A percentile compares a stretch with the other conserved stretches of the same genome.
Conservation (phyloP, 805 yeast species). For the Blastobotrys attinorum region DNA sequence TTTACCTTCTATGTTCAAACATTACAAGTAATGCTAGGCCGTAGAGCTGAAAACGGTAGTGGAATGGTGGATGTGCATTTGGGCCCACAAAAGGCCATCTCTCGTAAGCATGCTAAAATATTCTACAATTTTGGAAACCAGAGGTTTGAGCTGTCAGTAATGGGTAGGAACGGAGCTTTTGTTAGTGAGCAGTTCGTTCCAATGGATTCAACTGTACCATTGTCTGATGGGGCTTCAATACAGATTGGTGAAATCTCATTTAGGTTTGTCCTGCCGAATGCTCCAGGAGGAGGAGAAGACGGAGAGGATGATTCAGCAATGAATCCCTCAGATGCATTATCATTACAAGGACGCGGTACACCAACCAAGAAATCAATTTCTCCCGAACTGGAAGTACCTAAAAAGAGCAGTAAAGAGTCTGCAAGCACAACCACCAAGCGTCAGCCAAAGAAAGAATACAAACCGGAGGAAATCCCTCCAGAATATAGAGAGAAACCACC, state of each 20-base stretch:
- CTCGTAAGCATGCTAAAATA: constrained; percentile 90
- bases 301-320: background rate
- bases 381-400: background rate
- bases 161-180: constrained; percentile 96
- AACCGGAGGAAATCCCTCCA: constrained; percentile 80
- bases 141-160: constrained; percentile 80
- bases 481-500: constrained; percentile 81
- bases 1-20: constrained; percentile 96
- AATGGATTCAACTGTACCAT: constrained; percentile 83
- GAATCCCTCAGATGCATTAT: background rate
- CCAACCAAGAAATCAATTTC: background rate
- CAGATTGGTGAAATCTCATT: constrained; percentile 93
- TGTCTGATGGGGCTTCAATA: constrained; percentile 61
- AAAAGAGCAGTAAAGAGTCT: background rate
- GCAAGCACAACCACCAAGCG: constrained; percentile 33
- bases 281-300: constrained; percentile 16
- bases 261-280: constrained; percentile 75
- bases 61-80: constrained; percentile 71
- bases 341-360: constrained; percentile 1
- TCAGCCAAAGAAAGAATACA: constrained; percentile 48
- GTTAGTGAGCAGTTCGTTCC: constrained; percentile 87
- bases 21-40: constrained; percentile 85
- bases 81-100: constrained; percentile 87
- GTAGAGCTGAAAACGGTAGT: constrained; percentile 65
- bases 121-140: constrained; percentile 96